Evolutionary conservation across 176 grass and related monocot genomes (phyloP), one percentile per base, ranked within the genome.

Genomic region (Musa troglodytarum): DNA sequence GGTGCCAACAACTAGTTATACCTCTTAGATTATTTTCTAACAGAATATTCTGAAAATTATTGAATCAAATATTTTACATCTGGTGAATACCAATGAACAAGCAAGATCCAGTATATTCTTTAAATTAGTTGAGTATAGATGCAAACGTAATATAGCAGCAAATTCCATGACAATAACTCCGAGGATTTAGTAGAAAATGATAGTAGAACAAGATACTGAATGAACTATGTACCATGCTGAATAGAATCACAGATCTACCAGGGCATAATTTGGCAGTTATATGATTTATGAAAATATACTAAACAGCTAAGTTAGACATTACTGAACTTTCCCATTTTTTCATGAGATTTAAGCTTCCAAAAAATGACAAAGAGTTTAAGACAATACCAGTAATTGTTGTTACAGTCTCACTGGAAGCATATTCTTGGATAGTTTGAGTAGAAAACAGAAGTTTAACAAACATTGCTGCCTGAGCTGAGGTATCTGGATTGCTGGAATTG

Each of bases 401-500:
- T 56, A 99, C 87, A 54, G 96, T 99, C 78, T 99, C 96, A 85
- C 96, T 99, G 59, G 96, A 95, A 50, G 96, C 96, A 65, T 99
- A 99, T 78, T 99, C 96, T 83, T 99, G 96, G 67, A 99, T 94
- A 22, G 96, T 99, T 78, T 99, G 86, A 76, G 94, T 99, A 84
- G 90, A 89, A 83, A 99, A 99, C 49, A 99, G 82, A 80, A 95
- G 88, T 74, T 99, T 99, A 78, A 99, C 55, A 89, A 99, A 99
- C 90, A 92, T 99, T 78, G 96, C 96, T 74, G 96, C 96, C 68
- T 99, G 96, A 83, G 95, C 85, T 81, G 96, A 99, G 68, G 96
- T 99, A 64, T 99, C 96, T 29, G 96, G 96, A 85, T 99, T 99
- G 85, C 96, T 99, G 17, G 96, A 99, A 79, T 92, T 99, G 55